phyloP scores from a whole-genome alignment of 192 early-diverging fungal genomes.

The Umbelopsis sp. region DNA sequence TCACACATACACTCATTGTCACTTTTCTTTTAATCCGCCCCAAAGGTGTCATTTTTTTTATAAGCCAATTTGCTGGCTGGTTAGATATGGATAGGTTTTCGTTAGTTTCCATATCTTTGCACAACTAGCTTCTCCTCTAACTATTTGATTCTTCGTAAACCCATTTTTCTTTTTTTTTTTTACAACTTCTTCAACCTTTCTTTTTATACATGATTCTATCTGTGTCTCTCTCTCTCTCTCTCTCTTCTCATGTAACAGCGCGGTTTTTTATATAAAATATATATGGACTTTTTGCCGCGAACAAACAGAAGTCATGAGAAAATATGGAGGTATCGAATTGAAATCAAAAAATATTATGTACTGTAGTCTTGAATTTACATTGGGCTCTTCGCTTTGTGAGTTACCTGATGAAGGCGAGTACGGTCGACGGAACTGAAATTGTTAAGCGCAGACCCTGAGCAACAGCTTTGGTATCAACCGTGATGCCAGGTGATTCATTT shows the following conservation, averaged over 20 bases:
- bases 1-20: neutral
- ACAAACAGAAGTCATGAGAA: neutral
- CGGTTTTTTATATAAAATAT: slow-evolving; percentile 22
- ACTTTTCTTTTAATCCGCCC: too few relatives aligned
- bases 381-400: neutral
- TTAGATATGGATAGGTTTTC: too few relatives aligned
- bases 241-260: slow-evolving; percentile 17
- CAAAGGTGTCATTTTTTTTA: too few relatives aligned
- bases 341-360: neutral
- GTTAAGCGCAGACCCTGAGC: too few relatives aligned
- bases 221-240: neutral
- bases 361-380: neutral
- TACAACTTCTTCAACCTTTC: too few relatives aligned
- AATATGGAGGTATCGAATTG: neutral
- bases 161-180: neutral
- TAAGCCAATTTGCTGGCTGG: too few relatives aligned
- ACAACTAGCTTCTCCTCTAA: too few relatives aligned
- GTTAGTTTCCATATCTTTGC: too few relatives aligned
- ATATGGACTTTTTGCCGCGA: neutral
- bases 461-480: neutral
- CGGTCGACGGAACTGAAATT: too few relatives aligned
- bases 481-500: neutral
- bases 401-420: too few relatives aligned
- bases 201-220: neutral
- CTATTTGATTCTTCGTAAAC: neutral